Evolutionary conservation across 1,284 basidiomycete genomes (phyloP), one percentile per base, ranked within the genome.

Genomic region (Sporisorium scitamineum): DNA sequence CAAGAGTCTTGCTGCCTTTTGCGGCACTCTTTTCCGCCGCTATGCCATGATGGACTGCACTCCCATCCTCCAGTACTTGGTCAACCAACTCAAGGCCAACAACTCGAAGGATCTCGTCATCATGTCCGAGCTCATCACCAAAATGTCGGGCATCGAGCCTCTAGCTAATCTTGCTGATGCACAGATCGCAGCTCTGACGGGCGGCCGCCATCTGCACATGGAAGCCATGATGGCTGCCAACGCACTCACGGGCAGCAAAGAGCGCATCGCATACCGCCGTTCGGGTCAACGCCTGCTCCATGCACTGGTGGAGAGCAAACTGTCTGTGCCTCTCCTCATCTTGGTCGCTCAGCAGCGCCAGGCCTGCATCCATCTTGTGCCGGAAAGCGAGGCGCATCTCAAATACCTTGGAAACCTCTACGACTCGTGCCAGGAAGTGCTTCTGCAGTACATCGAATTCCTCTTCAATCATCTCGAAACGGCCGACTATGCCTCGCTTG

Each of bases 91-190:
- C 54, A 71, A 81, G 50, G 68, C 73, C 26, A 78, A 82, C 48
- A 92, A 94, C 83, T 90, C 92, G 1, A 92, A 93, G 20, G 97
- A 98, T 81, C 90, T 99, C 50, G 89, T 96, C 34, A 93, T 99
- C 37, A 88, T 99, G 24, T 91, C 93, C 48, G 95, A 97, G 83
- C 87, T 99, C 57, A 93, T 99, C 63, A 92, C 91, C 88, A 94
- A 95, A 84, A 97, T 98, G 94, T 92, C 94, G 5, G 95, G 93
- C 5, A 94, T 97, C 71, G 93, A 97, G 65, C 82, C 82, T 20
- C 54, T 84, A n/a, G 79, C 77, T 52, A 83, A 84, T 84, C 88
- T 98, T 48, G 93, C 94, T 1, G 93, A 97, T 72, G 88, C 91
- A 0, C 95, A 99, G 85, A 90, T 99, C 52, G 86, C 89, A 34